Evolutionary conservation across 2,329 filamentous ascomycete genomes (phyloP).

Genomic region (Beauveria medogensis): DNA sequence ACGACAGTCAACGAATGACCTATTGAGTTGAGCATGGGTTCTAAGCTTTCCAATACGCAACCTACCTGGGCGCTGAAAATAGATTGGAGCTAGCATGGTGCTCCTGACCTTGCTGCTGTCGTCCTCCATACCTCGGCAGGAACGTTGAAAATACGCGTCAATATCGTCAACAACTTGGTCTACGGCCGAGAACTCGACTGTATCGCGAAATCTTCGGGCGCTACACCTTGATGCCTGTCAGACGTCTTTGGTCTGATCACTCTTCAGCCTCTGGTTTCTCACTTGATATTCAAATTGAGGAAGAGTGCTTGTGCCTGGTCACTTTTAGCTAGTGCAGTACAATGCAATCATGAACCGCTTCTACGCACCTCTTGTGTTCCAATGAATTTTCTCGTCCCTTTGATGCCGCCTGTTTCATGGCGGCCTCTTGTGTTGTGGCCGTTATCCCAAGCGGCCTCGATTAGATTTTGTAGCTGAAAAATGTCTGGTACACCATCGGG

Average conservation of each 20-base stretch:
- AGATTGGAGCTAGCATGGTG: conserved; percentile 74
- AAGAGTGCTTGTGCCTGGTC: conserved; percentile 2
- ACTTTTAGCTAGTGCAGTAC: not conserved
- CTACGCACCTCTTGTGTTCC: conserved; percentile 72
- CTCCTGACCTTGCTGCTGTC: conserved; percentile 48
- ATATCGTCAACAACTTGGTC: conserved; percentile 57
- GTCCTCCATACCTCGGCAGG: conserved; percentile 16
- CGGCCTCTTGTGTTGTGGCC: conserved; percentile 71
- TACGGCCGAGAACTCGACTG: conserved; percentile 22
- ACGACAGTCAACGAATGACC: conserved; percentile 89
- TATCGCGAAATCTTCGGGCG: not conserved
- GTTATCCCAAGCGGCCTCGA: conserved; percentile 81
- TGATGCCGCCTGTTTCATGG: conserved; percentile 77
- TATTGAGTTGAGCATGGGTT: conserved; percentile 16
- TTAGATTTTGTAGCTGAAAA: conserved; percentile 74
- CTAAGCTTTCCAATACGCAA: not conserved
- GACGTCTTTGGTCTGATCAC: too few relatives aligned
- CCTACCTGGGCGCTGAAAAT: conserved; percentile 73
- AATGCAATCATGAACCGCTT: not conserved
- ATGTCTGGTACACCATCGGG: conserved; percentile 60
- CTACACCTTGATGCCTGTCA: not conserved
- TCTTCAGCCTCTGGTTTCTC: not conserved
- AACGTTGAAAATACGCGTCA: conserved; percentile 59
- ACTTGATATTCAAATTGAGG: not conserved
- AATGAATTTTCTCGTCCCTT: conserved; percentile 88